Percentiles rank a stretch among this genome's conserved stretches.
These are phyloP conservation scores for Puccinia triticina DNA, from an alignment of 1,284 basidiomycete genomes.

Conservation along the genomic window DNA sequence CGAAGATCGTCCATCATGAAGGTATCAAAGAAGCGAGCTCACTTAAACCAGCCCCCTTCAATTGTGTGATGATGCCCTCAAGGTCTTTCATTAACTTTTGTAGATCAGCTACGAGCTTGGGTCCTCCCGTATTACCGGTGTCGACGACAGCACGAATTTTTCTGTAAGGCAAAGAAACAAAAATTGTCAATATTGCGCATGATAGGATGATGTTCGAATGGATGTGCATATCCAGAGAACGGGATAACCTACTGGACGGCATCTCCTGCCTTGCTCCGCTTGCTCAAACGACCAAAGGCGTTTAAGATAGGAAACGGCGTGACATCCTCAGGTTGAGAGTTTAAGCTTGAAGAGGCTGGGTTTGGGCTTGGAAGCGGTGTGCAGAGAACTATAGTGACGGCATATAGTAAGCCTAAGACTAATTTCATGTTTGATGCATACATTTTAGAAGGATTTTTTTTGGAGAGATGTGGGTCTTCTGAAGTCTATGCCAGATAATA, in stretches of 20 bases:
- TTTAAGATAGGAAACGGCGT: not conserved
- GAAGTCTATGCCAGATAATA: not conserved
- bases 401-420: not conserved
- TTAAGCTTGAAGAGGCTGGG: not conserved
- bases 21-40: not conserved
- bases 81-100: not conserved
- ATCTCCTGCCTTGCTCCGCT: not conserved
- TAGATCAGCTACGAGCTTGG: not conserved
- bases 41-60: conserved; percentile 7
- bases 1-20: not conserved
- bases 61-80: not conserved
- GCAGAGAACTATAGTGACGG: not conserved
- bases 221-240: not conserved
- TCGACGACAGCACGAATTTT: not conserved
- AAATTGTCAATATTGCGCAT: not conserved
- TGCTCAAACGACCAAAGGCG: not conserved
- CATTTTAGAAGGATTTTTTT: not conserved
- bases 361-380: not conserved
- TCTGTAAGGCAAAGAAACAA: not conserved
- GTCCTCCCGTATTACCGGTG: not conserved
- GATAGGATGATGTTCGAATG: no score
- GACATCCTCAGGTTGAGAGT: not conserved
- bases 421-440: not conserved
- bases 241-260: not conserved
- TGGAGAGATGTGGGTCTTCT: not conserved